Evolutionary conservation across 192 early-diverging fungal genomes (phyloP).

Genomic region (Coemansia sp.): DNA sequence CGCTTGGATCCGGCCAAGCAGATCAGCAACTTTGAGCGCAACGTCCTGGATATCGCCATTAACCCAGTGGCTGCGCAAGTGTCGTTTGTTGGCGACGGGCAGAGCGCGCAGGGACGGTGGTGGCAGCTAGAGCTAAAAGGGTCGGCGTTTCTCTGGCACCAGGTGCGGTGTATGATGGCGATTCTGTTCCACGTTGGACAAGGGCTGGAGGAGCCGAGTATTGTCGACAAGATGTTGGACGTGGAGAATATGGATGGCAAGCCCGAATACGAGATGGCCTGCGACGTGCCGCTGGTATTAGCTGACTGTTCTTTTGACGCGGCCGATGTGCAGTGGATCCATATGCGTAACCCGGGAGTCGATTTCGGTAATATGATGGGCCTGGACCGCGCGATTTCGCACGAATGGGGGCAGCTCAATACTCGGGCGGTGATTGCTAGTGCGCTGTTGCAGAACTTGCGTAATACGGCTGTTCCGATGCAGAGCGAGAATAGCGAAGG

Average conservation of each 20-base stretch:
- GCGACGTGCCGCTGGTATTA: conserved; percentile 86
- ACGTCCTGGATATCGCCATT: conserved; percentile 68
- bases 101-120: conserved; percentile 33
- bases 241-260: conserved; percentile 64
- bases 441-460: conserved; percentile 47
- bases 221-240: conserved; percentile 75
- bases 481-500: neutral
- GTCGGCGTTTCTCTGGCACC: conserved; percentile 96
- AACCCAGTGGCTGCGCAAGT: conserved; percentile 49
- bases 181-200: conserved; percentile 87
- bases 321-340: conserved; percentile 63
- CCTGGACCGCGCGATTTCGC: conserved; percentile 28
- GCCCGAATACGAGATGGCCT: conserved; percentile 93
- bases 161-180: conserved; percentile 96
- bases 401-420: conserved; percentile 38
- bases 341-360: conserved; percentile 43
- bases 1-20: conserved; percentile 89
- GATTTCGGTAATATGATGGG: conserved; percentile 35
- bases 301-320: conserved; percentile 80
- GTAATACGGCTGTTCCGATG: conserved; percentile 22
- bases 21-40: conserved; percentile 78
- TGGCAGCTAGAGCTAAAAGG: conserved; percentile 78
- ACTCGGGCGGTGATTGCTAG: conserved; percentile 44
- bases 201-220: conserved; percentile 71
- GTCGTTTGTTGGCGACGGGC: conserved; percentile 27